Evolutionary conservation across 1,284 basidiomycete genomes (phyloP).

Genomic region (Cronartium quercuum): DNA sequence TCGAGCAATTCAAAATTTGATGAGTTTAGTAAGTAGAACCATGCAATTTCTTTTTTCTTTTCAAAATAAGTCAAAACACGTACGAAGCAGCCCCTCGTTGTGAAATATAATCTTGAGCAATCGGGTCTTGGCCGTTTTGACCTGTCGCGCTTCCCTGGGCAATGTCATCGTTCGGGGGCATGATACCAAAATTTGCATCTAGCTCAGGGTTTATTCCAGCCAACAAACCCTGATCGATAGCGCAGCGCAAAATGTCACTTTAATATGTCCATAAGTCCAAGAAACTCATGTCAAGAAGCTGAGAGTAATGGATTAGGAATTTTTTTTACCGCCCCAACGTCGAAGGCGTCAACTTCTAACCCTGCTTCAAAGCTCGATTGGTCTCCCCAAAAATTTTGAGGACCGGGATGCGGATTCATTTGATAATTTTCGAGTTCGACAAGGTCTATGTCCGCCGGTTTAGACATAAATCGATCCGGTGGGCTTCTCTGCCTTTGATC

Average conservation of each 20-base stretch:
- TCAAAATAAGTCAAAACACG: too few species aligned
- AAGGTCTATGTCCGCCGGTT: constrained; percentile 26
- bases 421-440: background rate
- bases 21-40: too few species aligned
- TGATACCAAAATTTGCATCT: background rate
- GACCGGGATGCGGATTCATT: background rate
- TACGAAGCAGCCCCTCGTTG: too few species aligned
- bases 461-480: constrained; percentile 30
- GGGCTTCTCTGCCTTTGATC: background rate
- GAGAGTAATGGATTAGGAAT: background rate
- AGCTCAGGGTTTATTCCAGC: background rate
- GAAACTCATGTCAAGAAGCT: background rate
- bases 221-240: background rate
- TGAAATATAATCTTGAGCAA: too few species aligned
- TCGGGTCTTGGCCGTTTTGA: too few species aligned
- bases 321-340: background rate
- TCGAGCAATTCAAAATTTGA: too few species aligned
- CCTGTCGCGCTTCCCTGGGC: too few species aligned
- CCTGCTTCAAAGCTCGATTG: background rate
- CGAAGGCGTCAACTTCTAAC: constrained; percentile 17
- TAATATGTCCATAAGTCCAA: too few species aligned
- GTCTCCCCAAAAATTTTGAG: background rate
- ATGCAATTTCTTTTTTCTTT: too few species aligned
- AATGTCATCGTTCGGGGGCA: too few species aligned
- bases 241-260: background rate